Evolutionary conservation across 108 stramenopile species (phyloP).

Genomic region (Schizochytrium sp.): DNA sequence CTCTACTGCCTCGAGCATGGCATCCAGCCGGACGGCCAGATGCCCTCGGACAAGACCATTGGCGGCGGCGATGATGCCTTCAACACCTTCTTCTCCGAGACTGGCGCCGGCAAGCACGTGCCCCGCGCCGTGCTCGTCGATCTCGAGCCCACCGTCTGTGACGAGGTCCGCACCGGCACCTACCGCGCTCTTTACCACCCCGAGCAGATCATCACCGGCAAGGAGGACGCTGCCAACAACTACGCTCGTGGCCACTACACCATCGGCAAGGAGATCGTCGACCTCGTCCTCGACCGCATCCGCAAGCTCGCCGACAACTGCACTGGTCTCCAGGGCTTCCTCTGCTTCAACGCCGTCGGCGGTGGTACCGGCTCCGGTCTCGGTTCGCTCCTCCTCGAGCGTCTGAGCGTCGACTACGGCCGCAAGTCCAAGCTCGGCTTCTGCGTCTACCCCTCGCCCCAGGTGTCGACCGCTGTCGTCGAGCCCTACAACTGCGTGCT

Average conservation of each 20-base stretch:
- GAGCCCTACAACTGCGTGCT: slow-evolving; percentile 69
- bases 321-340: slow-evolving; percentile 97
- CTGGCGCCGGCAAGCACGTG: slow-evolving; percentile 90
- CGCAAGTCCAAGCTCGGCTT: slow-evolving; percentile 98
- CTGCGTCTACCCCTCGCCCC: slow-evolving; percentile 71
- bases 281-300: slow-evolving; percentile 91
- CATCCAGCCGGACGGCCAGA: slow-evolving; percentile 65
- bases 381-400: slow-evolving; percentile 92
- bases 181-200: slow-evolving; percentile 91
- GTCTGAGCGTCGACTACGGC: slow-evolving; percentile 93
- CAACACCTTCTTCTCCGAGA: slow-evolving; percentile 96
- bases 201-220: slow-evolving; percentile 96
- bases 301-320: slow-evolving; percentile 97
- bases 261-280: slow-evolving; percentile 94
- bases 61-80: slow-evolving; percentile 64
- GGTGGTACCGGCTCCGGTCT: slow-evolving; percentile 98
- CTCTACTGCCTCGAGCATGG: slow-evolving; percentile 66
- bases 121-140: slow-evolving; percentile 94
- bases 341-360: slow-evolving; percentile 96
- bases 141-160: slow-evolving; percentile 89
- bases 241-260: slow-evolving; percentile 99
- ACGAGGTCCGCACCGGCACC: slow-evolving; percentile 64
- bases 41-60: slow-evolving; percentile 65
- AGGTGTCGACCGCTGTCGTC: slow-evolving; percentile 67
- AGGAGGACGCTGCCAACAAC: slow-evolving; percentile 99